Conservation (phyloP, 176 grass and related monocot species). For the Zoysia japonica region DNA sequence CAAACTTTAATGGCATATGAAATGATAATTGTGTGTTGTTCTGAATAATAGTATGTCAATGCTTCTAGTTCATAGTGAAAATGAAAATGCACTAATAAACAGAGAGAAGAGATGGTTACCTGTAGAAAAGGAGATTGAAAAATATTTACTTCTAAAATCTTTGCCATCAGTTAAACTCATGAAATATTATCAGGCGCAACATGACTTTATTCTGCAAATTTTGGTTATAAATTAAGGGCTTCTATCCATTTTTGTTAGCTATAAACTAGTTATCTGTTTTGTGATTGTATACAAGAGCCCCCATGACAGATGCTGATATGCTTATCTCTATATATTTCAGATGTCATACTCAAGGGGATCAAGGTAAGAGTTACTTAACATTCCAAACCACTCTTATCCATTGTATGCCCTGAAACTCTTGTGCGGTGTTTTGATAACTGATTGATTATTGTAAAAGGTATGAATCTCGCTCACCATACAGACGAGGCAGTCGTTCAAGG, state of each 20-base stretch:
- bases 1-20: neutral
- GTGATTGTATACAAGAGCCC: neutral
- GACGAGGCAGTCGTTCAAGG: slow-evolving; percentile 46
- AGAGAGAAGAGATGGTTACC: neutral
- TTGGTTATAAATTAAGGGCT: neutral
- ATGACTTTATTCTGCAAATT: neutral
- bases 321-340: slow-evolving; percentile 37
- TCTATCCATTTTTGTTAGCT: neutral
- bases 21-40: neutral
- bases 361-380: slow-evolving; percentile 34
- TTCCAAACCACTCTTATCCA: neutral
- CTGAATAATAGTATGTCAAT: neutral
- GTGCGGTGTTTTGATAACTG: neutral
- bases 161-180: neutral
- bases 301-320: neutral
- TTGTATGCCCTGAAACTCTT: neutral
- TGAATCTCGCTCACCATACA: slow-evolving; percentile 39
- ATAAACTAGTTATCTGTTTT: neutral
- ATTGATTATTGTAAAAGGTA: slow-evolving; percentile 14
- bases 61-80: neutral
- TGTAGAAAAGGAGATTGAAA: no score
- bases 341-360: slow-evolving; percentile 75
- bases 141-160: neutral
- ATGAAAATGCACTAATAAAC: neutral
- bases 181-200: neutral